Evolutionary conservation across 2,329 filamentous ascomycete species (phyloP).

Genomic region (Penicillium verrucosum): DNA sequence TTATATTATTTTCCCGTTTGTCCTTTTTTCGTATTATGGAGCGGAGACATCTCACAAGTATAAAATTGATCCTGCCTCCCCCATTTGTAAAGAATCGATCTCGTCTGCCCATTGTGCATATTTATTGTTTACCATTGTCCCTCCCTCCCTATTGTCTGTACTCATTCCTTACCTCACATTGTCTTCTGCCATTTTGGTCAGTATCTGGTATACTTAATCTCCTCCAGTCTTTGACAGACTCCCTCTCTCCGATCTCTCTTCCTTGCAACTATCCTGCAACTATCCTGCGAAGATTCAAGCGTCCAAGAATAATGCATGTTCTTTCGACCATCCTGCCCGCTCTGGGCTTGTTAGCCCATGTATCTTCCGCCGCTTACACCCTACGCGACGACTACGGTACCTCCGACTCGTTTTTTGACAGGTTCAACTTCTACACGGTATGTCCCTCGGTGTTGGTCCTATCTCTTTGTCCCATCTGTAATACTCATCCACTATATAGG

Average conservation of each 20-base stretch:
- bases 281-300: not conserved
- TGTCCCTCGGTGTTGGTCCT: conserved; percentile 9
- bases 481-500: conserved; percentile 26
- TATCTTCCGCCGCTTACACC: conserved; percentile 38
- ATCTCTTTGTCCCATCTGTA: too few species aligned
- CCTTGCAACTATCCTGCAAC: not conserved
- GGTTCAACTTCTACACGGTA: conserved; percentile 53
- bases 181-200: not conserved
- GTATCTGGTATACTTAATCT: conserved; percentile 1
- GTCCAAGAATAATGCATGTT: conserved; percentile 26
- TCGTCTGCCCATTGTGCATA: conserved; percentile 13
- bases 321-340: conserved; percentile 27
- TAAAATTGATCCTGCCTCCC: not conserved
- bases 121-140: conserved; percentile 1
- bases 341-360: conserved; percentile 29
- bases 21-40: not conserved
- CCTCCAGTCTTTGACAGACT: conserved; percentile 18
- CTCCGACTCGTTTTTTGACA: conserved; percentile 48
- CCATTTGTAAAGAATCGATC: not conserved
- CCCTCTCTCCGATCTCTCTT: conserved; percentile 1
- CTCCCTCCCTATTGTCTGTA: conserved; percentile 13
- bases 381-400: conserved; percentile 50
- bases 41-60: not conserved
- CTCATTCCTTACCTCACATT: conserved; percentile 5
- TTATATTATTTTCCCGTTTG: not conserved